Percentiles rank a stretch among this genome's conserved stretches.
phyloP scores from a whole-genome alignment of 805 yeast genomes.

The Hanseniaspora opuntiae region DNA sequence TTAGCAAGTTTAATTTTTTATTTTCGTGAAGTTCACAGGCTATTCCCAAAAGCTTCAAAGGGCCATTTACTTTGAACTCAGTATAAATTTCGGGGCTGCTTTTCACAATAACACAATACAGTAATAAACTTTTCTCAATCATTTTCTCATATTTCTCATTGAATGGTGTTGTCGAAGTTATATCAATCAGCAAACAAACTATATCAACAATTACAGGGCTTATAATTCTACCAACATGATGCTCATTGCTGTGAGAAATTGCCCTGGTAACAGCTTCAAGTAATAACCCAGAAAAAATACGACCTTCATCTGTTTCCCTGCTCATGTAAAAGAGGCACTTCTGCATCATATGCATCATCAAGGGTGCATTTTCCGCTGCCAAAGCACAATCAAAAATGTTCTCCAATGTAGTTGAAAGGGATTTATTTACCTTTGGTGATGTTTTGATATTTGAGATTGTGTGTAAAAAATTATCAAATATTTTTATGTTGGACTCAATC shows the following conservation, averaged over 20 bases:
- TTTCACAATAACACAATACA: background rate
- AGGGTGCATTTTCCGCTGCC: background rate
- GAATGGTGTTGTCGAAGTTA: background rate
- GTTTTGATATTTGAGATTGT: background rate
- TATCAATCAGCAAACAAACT: background rate
- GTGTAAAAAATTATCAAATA: conserved; percentile 1
- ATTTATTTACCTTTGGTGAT: background rate
- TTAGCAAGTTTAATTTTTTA: background rate
- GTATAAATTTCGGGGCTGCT: background rate
- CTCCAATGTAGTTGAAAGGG: background rate
- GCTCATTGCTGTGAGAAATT: background rate
- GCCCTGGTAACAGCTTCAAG: background rate
- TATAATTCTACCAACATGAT: background rate
- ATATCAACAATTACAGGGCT: background rate
- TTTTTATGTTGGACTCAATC: conserved; percentile 1
- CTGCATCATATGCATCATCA: conserved; percentile 2
- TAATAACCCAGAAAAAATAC: background rate
- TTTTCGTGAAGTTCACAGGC: background rate
- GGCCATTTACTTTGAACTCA: background rate
- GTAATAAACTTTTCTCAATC: conserved; percentile 1
- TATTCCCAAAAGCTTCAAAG: background rate
- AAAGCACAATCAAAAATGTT: background rate
- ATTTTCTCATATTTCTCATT: background rate
- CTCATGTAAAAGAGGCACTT: background rate
- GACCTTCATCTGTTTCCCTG: background rate